Conservation (phyloP, 1,139 yeast species). For the Kurtzmaniella natalensis region DNA sequence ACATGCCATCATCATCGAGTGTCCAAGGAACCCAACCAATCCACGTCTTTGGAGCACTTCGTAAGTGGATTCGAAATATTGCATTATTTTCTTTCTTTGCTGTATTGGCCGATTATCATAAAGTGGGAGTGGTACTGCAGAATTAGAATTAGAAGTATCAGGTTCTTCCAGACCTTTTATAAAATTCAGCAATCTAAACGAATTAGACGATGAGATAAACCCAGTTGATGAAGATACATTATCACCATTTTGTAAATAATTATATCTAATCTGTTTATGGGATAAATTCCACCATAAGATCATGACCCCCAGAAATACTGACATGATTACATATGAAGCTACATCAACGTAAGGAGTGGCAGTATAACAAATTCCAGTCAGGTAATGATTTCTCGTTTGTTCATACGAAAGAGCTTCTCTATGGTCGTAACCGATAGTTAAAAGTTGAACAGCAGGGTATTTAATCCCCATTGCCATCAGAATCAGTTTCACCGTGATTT, state of each 20-base stretch:
- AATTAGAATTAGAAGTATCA: too few relatives aligned
- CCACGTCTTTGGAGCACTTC: slow-evolving; percentile 1
- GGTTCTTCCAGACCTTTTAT: slow-evolving; percentile 19
- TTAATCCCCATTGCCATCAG: slow-evolving; percentile 60
- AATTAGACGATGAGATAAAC: slow-evolving; percentile 9
- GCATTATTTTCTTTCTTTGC: neutral
- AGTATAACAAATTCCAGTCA: slow-evolving; percentile 43
- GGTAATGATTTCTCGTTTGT: slow-evolving; percentile 21
- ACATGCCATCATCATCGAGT: slow-evolving; percentile 14
- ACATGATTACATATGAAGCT: slow-evolving; percentile 31
- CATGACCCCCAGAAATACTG: slow-evolving; percentile 28
- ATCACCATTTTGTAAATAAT: neutral
- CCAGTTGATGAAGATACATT: neutral
- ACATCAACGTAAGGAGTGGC: slow-evolving; percentile 48
- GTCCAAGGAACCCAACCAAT: slow-evolving; percentile 15
- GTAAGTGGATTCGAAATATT: neutral
- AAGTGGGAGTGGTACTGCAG: neutral
- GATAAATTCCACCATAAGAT: slow-evolving; percentile 29
- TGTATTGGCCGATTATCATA: neutral
- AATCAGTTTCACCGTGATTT: slow-evolving; percentile 52
- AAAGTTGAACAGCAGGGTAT: slow-evolving; percentile 50
- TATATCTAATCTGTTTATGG: slow-evolving; percentile 16
- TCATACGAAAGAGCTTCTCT: slow-evolving; percentile 14
- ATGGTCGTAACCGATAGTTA: slow-evolving; percentile 18
- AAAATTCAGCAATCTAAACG: slow-evolving; percentile 20